phyloP scores from a whole-genome alignment of 495 filamentous ascomycete species.

The Pseudomonodictys pantanalensis region DNA sequence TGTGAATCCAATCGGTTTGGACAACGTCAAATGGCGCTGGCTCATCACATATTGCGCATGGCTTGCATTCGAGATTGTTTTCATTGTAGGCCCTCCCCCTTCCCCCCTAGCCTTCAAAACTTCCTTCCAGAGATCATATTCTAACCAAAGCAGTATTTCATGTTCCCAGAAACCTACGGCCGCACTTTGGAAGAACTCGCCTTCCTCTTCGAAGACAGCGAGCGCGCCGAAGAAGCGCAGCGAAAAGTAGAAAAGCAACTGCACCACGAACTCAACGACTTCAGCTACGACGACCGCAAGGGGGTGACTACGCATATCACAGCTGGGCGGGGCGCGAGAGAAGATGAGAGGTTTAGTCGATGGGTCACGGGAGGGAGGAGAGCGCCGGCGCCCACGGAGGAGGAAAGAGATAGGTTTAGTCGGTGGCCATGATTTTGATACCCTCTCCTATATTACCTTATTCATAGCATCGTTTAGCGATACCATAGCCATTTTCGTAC shows the following conservation, averaged over 20 bases:
- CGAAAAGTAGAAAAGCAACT: conserved; percentile 51
- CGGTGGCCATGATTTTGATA: too few species aligned
- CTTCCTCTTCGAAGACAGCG: conserved; percentile 57
- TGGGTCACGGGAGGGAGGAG: too few species aligned
- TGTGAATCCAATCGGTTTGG: conserved; percentile 62
- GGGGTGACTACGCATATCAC: background rate
- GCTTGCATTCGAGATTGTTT: conserved; percentile 55
- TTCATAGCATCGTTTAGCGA: too few species aligned
- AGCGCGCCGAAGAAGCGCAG: conserved; percentile 47
- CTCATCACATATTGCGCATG: conserved; percentile 62
- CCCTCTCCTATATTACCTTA: too few species aligned
- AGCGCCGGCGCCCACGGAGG: too few species aligned
- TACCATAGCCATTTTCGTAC: too few species aligned
- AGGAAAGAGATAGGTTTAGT: too few species aligned
- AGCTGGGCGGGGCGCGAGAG: too few species aligned
- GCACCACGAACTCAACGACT: conserved; percentile 22
- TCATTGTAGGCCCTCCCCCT: conserved; percentile 42
- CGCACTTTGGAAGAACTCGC: conserved; percentile 64
- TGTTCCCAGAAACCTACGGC: conserved; percentile 63
- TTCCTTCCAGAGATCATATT: background rate
- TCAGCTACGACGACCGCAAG: background rate
- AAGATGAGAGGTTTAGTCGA: too few species aligned
- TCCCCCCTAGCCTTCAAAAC: background rate
- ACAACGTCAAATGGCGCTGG: conserved; percentile 60
- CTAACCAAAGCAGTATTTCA: conserved; percentile 45